These are phyloP conservation scores for Acer yangbiense DNA, from an alignment of 345 rosid species.

Conservation along the genomic window DNA sequence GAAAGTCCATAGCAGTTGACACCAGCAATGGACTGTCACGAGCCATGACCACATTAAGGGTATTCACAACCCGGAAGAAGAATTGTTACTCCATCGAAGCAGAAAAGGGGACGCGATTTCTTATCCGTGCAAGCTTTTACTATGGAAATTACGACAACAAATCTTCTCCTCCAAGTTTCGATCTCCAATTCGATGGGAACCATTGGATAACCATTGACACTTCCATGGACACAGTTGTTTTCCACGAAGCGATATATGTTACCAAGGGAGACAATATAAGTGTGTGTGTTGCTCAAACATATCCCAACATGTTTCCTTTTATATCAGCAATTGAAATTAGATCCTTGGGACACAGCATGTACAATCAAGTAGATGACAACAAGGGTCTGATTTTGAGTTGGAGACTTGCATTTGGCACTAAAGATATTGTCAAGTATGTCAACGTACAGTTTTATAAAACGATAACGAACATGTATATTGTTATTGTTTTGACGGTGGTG, in stretches of 20 bases:
- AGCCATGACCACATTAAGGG: constrained; percentile 31
- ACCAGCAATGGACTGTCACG: background rate
- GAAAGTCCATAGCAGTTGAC: constrained; percentile 23
- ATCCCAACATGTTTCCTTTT: constrained; percentile 32
- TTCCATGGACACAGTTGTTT: constrained; percentile 10
- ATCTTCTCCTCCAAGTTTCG: constrained; percentile 40
- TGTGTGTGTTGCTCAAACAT: constrained; percentile 38
- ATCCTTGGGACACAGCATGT: constrained; percentile 29
- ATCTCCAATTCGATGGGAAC: constrained; percentile 40
- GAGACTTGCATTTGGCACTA: constrained; percentile 33
- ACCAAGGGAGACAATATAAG: constrained; percentile 23
- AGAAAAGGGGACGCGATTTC: constrained; percentile 13
- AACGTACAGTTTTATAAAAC: too few relatives aligned
- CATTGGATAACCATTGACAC: constrained; percentile 38
- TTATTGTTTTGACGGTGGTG: too few relatives aligned
- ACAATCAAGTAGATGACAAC: constrained; percentile 10
- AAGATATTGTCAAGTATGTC: constrained; percentile 23
- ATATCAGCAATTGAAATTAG: constrained; percentile 40
- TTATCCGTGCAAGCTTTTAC: constrained; percentile 34
- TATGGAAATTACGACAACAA: constrained; percentile 45
- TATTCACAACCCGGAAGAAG: constrained; percentile 30
- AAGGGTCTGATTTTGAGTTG: constrained; percentile 29
- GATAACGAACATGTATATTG: too few relatives aligned
- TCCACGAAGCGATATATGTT: constrained; percentile 31
- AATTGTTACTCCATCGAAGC: constrained; percentile 36